phyloP scores from a whole-genome alignment of 148 eudicot genomes.

The Camellia lanceoleosa region DNA sequence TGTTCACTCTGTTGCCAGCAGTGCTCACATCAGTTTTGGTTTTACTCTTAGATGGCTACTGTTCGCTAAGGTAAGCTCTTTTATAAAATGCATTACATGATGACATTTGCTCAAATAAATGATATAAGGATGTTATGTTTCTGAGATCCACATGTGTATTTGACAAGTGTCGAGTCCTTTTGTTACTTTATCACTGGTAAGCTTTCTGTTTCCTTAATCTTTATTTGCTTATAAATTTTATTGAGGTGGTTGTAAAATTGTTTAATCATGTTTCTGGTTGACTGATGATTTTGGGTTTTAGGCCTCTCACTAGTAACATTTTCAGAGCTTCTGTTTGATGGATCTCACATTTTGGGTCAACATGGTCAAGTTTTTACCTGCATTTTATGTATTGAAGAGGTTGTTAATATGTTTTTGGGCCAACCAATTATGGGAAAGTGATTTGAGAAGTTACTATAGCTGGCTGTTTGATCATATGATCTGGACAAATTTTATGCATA shows the following conservation, averaged over 20 bases:
- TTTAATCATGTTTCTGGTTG: neutral
- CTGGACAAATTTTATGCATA: neutral
- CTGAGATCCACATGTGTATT: neutral
- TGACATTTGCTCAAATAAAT: neutral
- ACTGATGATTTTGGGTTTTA: neutral
- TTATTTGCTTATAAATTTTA: neutral
- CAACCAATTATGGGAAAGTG: neutral
- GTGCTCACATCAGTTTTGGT: neutral
- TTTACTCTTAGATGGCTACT: slow-evolving; percentile 4
- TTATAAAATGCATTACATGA: neutral
- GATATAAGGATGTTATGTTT: neutral
- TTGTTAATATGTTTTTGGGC: neutral
- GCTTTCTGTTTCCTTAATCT: neutral
- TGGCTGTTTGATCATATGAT: neutral
- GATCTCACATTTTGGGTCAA: neutral
- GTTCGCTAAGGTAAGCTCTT: neutral
- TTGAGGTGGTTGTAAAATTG: neutral
- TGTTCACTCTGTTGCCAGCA: neutral
- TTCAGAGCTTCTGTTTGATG: neutral
- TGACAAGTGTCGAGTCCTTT: neutral
- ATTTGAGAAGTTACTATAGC: neutral
- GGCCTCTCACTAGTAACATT: neutral
- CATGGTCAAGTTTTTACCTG: neutral
- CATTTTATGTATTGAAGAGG: neutral
- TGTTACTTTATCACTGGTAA: neutral